Conservation (phyloP, 352 stramenopile species). For the Globisporangium spiculum region DNA sequence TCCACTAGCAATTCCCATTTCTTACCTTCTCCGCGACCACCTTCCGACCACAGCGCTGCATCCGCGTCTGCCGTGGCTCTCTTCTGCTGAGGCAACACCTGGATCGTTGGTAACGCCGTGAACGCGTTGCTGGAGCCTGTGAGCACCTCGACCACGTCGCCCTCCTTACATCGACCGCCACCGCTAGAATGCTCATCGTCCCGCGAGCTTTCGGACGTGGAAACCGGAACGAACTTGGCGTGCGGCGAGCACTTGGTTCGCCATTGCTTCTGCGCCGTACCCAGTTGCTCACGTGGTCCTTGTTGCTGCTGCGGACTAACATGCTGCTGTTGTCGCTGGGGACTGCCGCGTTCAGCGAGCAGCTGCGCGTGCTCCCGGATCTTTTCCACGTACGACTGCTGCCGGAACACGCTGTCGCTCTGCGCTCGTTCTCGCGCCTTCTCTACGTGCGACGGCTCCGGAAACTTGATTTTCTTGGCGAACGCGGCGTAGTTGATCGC, state of each 20-base stretch:
- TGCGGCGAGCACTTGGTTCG: too few species aligned
- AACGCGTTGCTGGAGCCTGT: conserved; percentile 2
- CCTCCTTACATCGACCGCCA: too few species aligned
- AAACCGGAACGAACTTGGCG: neutral
- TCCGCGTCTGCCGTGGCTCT: neutral
- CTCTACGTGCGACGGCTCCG: neutral
- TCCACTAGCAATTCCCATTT: neutral
- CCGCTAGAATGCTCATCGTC: neutral
- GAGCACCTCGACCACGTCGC: neutral
- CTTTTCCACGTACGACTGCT: conserved; percentile 48
- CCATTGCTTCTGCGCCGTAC: too few species aligned
- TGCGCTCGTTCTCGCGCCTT: neutral
- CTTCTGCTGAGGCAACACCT: neutral
- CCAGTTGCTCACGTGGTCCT: neutral
- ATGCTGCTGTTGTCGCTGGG: conserved; percentile 5
- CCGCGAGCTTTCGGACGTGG: neutral
- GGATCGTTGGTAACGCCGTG: conserved; percentile 3
- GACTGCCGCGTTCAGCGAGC: conserved; percentile 13
- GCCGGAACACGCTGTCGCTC: conserved; percentile 39
- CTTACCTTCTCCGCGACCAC: neutral
- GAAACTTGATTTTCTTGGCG: conserved; percentile 34
- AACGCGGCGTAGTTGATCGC: conserved; percentile 44
- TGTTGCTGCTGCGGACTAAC: neutral
- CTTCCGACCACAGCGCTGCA: neutral
- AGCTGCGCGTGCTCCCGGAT: conserved; percentile 38